These are phyloP conservation scores for Aspergillus sparsus DNA, from an alignment of 495 filamentous ascomycete genomes.

Conservation along the genomic window DNA sequence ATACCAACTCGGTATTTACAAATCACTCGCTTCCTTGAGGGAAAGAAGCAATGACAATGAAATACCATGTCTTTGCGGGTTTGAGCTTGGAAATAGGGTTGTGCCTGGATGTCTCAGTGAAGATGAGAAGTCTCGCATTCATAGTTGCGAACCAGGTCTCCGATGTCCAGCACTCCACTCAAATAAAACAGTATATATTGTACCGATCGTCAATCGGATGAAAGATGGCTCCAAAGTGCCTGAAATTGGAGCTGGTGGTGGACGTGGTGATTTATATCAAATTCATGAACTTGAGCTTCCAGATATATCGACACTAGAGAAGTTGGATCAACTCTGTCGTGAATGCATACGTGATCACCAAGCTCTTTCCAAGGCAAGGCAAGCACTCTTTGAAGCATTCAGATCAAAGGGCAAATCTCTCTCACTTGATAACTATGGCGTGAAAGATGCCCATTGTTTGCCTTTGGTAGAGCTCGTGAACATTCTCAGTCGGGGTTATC, in stretches of 20 bases:
- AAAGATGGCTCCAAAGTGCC: constrained; percentile 59
- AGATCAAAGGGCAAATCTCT: constrained; percentile 39
- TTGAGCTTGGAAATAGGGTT: constrained; percentile 68
- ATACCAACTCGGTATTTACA: constrained; percentile 76
- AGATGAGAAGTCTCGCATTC: constrained; percentile 65
- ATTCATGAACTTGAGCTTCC: constrained; percentile 63
- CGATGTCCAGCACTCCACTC: constrained; percentile 57
- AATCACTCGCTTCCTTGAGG: constrained; percentile 54
- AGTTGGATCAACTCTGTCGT: constrained; percentile 50
- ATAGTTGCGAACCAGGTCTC: constrained; percentile 81
- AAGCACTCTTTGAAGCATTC: constrained; percentile 37
- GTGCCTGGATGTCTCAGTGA: constrained; percentile 72
- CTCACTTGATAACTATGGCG: constrained; percentile 43
- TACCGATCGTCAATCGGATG: constrained; percentile 67
- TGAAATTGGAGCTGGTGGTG: constrained; percentile 78
- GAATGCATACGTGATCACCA: constrained; percentile 41
- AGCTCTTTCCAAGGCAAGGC: constrained; percentile 33
- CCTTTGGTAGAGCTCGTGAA: constrained; percentile 46
- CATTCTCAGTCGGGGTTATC: constrained; percentile 33
- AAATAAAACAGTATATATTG: constrained; percentile 68
- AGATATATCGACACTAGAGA: constrained; percentile 41
- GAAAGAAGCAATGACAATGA: constrained; percentile 47
- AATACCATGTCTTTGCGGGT: constrained; percentile 71
- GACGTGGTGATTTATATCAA: constrained; percentile 70
- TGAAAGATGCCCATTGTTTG: constrained; percentile 45